These are phyloP conservation scores for Xerophyta viscosa DNA, from an alignment of 106 monocot genomes.

Conservation along the genomic window DNA sequence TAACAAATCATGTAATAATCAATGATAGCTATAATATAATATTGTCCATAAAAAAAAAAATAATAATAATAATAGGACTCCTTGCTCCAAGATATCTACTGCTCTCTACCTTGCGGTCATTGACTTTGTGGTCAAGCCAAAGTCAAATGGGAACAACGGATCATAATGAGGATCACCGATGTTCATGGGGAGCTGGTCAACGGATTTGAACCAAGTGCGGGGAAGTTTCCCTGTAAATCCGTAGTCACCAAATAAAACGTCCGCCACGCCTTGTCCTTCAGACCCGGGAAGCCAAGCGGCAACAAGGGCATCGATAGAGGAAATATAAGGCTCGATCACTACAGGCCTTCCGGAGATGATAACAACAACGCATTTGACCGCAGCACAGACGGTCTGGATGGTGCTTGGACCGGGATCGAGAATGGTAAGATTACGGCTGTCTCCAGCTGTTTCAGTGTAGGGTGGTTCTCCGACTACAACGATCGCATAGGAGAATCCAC, in stretches of 20 bases:
- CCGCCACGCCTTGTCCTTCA: constrained; percentile 58
- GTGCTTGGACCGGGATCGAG: constrained; percentile 34
- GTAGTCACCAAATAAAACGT: constrained; percentile 47
- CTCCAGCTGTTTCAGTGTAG: constrained; percentile 32
- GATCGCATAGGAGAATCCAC: constrained; percentile 34
- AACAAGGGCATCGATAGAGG: constrained; percentile 44
- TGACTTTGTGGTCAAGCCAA: constrained; percentile 47
- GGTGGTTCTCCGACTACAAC: constrained; percentile 41
- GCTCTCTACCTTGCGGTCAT: constrained; percentile 3
- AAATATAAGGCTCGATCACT: constrained; percentile 50
- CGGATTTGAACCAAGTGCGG: constrained; percentile 54
- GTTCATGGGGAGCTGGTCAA: constrained; percentile 63
- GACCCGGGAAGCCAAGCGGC: constrained; percentile 78
- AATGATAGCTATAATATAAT: neutral
- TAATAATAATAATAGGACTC: neutral
- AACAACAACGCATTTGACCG: constrained; percentile 53
- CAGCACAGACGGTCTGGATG: constrained; percentile 38
- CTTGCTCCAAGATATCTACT: neutral
- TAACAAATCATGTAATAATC: neutral
- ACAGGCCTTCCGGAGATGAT: constrained; percentile 61
- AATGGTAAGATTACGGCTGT: constrained; percentile 45
- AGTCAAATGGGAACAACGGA: constrained; percentile 54
- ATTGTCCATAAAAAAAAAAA: neutral
- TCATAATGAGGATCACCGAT: constrained; percentile 52
- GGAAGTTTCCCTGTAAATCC: constrained; percentile 51